Conservation (phyloP, 306 rosid species). For the Quercus bicolor region DNA sequence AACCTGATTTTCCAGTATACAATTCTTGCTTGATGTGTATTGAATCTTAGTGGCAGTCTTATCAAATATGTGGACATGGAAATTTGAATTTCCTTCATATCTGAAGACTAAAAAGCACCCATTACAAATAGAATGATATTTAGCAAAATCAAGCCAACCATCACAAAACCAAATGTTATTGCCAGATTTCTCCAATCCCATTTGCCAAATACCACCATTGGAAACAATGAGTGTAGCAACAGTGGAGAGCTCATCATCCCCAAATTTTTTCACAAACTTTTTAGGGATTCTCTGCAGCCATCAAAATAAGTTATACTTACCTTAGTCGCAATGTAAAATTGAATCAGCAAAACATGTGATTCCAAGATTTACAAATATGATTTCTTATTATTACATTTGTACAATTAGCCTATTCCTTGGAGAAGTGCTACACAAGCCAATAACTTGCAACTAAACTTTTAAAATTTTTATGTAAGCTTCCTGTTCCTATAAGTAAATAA, state of each 20-base stretch:
- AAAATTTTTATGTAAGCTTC: too few relatives aligned
- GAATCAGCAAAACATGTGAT: too few relatives aligned
- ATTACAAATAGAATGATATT: conserved; percentile 5
- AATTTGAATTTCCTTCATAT: conserved; percentile 22
- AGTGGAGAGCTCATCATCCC: conserved; percentile 9
- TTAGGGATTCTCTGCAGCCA: conserved; percentile 9
- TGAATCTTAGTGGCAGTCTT: conserved; percentile 18
- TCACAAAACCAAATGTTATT: conserved; percentile 2
- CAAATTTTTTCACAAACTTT: not conserved
- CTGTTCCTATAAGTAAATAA: too few relatives aligned
- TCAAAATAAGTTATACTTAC: not conserved
- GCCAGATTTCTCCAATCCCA: conserved; percentile 8
- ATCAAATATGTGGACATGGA: conserved; percentile 20
- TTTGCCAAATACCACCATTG: conserved; percentile 16
- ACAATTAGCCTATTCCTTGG: not conserved
- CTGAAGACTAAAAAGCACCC: conserved; percentile 21
- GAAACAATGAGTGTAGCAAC: conserved; percentile 12
- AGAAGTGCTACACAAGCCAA: too few relatives aligned
- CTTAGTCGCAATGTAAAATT: too few relatives aligned
- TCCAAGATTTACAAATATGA: not conserved
- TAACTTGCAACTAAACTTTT: too few relatives aligned
- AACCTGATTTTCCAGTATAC: not conserved
- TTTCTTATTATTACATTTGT: not conserved
- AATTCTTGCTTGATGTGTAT: conserved; percentile 9
- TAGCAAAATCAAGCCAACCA: conserved; percentile 15